Evolutionary conservation across 495 filamentous ascomycete genomes (phyloP).

Genomic region (Aspergillus bridgeri): DNA sequence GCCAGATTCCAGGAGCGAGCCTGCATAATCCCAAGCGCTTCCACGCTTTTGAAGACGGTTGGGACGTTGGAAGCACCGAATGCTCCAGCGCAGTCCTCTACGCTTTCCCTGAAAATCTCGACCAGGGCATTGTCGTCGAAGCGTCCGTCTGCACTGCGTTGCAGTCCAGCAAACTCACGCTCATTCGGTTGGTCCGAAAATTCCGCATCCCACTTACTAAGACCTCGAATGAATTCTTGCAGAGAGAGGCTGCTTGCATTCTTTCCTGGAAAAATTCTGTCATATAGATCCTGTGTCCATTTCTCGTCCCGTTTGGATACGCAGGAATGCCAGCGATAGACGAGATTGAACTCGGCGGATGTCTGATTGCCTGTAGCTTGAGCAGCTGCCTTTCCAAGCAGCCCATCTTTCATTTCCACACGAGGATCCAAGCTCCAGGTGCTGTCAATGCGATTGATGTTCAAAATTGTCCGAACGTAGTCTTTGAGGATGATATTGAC

Average conservation of each 20-base stretch:
- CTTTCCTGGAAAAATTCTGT: slow-evolving; percentile 54
- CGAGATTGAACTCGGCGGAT: slow-evolving; percentile 72
- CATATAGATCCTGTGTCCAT: slow-evolving; percentile 68
- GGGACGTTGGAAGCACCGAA: slow-evolving; percentile 77
- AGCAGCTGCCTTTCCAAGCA: slow-evolving; percentile 35
- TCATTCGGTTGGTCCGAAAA: slow-evolving; percentile 61
- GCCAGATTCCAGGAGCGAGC: slow-evolving; percentile 78
- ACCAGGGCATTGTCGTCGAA: slow-evolving; percentile 68
- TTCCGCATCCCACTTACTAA: slow-evolving; percentile 55
- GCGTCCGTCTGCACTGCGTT: slow-evolving; percentile 55
- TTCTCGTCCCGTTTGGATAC: slow-evolving; percentile 68
- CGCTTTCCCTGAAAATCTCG: slow-evolving; percentile 58
- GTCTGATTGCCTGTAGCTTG: slow-evolving; percentile 64
- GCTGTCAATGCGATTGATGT: slow-evolving; percentile 67
- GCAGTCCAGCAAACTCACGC: slow-evolving; percentile 61
- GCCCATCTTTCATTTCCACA: slow-evolving; percentile 44
- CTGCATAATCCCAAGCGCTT: slow-evolving; percentile 84
- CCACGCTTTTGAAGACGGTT: slow-evolving; percentile 64
- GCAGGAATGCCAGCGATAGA: slow-evolving; percentile 80
- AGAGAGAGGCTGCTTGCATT: slow-evolving; percentile 48
- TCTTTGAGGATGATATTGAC: slow-evolving; percentile 75
- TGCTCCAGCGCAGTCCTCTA: slow-evolving; percentile 56
- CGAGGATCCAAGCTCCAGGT: slow-evolving; percentile 76
- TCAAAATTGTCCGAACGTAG: slow-evolving; percentile 78
- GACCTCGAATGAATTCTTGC: slow-evolving; percentile 55